A percentile compares a stretch with the other conserved stretches of the same genome.
Evolutionary conservation across 768 basidiomycete species (phyloP).

Genomic region (Tylopilus plumbeoviolaceoides): DNA sequence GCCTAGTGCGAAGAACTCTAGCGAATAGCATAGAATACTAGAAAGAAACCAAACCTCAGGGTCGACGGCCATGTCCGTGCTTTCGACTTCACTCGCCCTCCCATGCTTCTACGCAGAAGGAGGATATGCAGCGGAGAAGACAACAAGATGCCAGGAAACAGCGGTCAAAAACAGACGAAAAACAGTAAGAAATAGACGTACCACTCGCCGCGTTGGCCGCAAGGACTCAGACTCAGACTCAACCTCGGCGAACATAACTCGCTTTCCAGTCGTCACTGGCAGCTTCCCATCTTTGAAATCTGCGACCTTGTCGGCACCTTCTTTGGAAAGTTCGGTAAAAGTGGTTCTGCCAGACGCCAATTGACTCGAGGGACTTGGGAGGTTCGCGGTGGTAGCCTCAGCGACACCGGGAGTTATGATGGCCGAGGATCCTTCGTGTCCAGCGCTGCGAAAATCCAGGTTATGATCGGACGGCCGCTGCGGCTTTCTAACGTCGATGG

Average conservation of each 20-base stretch:
- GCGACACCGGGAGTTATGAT: constrained; percentile 4
- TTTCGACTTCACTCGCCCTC: constrained; percentile 17
- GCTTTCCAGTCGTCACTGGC: constrained; percentile 20
- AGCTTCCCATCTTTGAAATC: constrained; percentile 18
- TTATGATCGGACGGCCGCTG: constrained; percentile 12
- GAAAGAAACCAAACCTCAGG: constrained; percentile 21
- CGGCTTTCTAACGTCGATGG: constrained; percentile 9
- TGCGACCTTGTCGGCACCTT: constrained; percentile 28
- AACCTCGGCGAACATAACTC: constrained; percentile 20
- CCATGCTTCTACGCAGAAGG: constrained; percentile 24
- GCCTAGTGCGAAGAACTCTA: constrained; percentile 8
- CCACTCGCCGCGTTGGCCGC: constrained; percentile 28
- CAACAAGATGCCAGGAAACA: not conserved
- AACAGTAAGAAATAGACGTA: constrained; percentile 5
- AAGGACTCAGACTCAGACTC: constrained; percentile 12
- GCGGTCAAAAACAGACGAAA: not conserved
- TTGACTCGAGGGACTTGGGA: constrained; percentile 17
- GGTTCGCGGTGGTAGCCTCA: constrained; percentile 9
- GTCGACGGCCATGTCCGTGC: constrained; percentile 10
- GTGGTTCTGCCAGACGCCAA: constrained; percentile 16
- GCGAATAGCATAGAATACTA: not conserved
- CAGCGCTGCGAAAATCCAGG: constrained; percentile 17
- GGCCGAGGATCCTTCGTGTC: constrained; percentile 9
- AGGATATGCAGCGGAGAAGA: not conserved
- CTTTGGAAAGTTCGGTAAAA: constrained; percentile 24